phyloP scores from a whole-genome alignment of 345 rosid species.

The Hypericum perforatum region DNA sequence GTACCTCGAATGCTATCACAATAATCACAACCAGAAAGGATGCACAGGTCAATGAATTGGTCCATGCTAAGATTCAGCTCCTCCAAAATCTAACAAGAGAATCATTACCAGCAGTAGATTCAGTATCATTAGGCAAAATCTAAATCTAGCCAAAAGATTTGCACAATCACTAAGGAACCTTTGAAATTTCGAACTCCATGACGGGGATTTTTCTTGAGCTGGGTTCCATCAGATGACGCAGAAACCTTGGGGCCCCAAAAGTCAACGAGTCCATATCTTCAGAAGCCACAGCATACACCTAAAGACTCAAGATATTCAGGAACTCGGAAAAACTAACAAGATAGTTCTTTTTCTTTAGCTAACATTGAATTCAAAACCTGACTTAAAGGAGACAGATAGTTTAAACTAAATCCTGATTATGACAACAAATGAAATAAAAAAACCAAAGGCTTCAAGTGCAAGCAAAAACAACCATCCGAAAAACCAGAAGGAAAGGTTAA shows the following conservation, averaged over 20 bases:
- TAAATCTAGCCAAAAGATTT: conserved; percentile 2
- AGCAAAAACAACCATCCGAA: not conserved
- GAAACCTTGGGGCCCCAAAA: conserved; percentile 89
- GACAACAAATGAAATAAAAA: too few species aligned
- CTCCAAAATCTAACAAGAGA: conserved; percentile 56
- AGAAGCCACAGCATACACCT: conserved; percentile 98
- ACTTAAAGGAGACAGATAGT: too few species aligned
- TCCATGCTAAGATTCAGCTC: conserved; percentile 85
- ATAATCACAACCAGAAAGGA: conserved; percentile 95
- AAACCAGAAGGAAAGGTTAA: conserved; percentile 3
- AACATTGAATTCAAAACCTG: too few species aligned
- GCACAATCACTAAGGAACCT: conserved; percentile 38
- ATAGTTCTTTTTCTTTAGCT: too few species aligned
- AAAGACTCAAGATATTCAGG: conserved; percentile 11
- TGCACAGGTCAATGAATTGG: conserved; percentile 89
- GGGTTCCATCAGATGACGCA: conserved; percentile 97
- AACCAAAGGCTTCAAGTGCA: not conserved
- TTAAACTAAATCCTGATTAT: too few species aligned
- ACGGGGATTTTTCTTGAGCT: conserved; percentile 85
- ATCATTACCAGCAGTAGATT: conserved; percentile 8
- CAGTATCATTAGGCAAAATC: not conserved
- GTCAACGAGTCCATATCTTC: conserved; percentile 99
- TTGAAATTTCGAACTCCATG: conserved; percentile 78
- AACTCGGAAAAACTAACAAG: not conserved
- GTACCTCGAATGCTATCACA: conserved; percentile 91